Evolutionary conservation across 495 filamentous ascomycete genomes (phyloP).

Genomic region (Chaetomium fimeti): DNA sequence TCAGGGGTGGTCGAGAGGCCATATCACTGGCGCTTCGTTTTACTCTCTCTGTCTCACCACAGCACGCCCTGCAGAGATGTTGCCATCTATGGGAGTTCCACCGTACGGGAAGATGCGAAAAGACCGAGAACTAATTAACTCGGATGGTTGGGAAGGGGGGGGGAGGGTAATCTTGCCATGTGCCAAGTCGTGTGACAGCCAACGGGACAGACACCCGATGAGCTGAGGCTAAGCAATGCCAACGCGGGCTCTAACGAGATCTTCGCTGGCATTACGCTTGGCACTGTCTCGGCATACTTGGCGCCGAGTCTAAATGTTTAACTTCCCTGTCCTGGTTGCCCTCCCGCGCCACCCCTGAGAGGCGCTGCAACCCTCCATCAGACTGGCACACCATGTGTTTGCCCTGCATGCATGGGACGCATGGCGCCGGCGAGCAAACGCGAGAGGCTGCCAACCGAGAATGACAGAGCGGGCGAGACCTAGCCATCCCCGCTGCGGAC

Average conservation of each 20-base stretch:
- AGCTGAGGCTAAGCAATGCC: constrained; percentile 11
- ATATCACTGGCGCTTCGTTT: no score
- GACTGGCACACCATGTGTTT: no score
- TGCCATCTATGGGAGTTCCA: no score
- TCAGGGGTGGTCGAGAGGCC: no score
- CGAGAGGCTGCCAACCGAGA: background rate
- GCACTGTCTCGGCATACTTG: background rate
- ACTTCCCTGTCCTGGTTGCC: background rate
- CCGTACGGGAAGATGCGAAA: background rate
- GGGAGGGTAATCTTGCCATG: no score
- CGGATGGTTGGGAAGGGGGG: no score
- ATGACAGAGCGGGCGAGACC: background rate
- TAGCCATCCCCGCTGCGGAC: no score
- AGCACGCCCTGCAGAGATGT: no score
- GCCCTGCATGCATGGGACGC: background rate
- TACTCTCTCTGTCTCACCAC: no score
- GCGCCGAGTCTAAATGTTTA: background rate
- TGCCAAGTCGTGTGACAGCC: no score
- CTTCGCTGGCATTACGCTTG: background rate
- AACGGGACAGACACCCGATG: no score
- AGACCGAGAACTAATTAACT: background rate
- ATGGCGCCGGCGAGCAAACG: background rate
- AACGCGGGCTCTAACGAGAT: background rate
- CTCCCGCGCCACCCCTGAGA: background rate
- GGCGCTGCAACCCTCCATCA: no score